Base-by-base conservation (phyloP, 768 basidiomycete genomes). In the Termitomyces sp. region DNA sequence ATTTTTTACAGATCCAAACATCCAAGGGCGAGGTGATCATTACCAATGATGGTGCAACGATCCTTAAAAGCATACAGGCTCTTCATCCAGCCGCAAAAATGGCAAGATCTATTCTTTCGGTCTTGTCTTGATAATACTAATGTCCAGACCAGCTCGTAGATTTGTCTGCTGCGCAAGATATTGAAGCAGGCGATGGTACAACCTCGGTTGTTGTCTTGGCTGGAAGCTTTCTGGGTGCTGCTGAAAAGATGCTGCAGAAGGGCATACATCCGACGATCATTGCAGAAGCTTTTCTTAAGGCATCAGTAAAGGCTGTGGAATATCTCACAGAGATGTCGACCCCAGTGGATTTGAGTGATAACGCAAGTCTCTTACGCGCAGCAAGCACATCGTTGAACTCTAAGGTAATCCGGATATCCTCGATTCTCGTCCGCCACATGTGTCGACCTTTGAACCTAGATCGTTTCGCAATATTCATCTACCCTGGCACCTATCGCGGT, bases 401-500 rank as follows among this genome's bases (percentile, higher is more conserved):
- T 42, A 99, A 99, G 79, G 95, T 90, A 56, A 73, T 61, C 7
- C 28, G 16, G 41, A 31, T 45, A 28, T 57, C 20, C 55, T 33
- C 24, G n/a, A 44, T 16, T 26, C 37, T 50, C 37, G 34, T 51
- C 54, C 20, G 51, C 22, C 31, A 33, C 33, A 50, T 29, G 44
- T 54, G 49, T 55, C 42, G 29, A 62, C 16, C 13, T 52, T 16
- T 29, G 54, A 16, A 28, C 48, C 22, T 67, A 98, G 95, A 97
- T 99, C 65, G 97, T 98, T 42, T 98, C 97, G 18, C 97, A 98
- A 81, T 98, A 98, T 72, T 98, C 97, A 4, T 92, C 94, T 13
- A 95, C 92, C 37, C 82, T 99, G 62, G 92, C 97, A n/a, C 97
- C 97, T 39, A 99, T 98, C 63, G 97, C 97, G 16, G 97, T 99